A percentile compares a stretch with the other conserved stretches of the same genome.
phyloP scores from a whole-genome alignment of 192 early-diverging fungal genomes.

The Physocladia obscura region DNA sequence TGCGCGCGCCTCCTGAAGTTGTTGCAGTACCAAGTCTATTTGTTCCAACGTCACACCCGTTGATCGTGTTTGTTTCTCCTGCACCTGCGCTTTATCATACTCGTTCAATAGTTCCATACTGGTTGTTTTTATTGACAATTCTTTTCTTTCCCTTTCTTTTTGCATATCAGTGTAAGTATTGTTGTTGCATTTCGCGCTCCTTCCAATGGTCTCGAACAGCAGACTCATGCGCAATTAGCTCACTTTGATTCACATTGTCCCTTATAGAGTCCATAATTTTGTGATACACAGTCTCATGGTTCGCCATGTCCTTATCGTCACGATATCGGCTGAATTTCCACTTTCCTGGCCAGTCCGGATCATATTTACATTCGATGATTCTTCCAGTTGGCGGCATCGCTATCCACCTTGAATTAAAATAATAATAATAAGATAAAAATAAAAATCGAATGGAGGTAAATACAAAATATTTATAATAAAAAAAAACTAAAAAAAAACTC shows the following conservation, averaged over 20 bases:
- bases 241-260: conserved; percentile 45
- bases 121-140: background rate
- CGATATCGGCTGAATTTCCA: conserved; percentile 58
- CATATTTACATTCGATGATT: conserved; percentile 59
- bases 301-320: conserved; percentile 56
- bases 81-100: conserved; percentile 11
- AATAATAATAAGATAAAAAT: background rate
- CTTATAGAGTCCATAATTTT: conserved; percentile 56
- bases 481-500: background rate
- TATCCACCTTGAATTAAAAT: conserved; percentile 35
- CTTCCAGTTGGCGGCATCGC: conserved; percentile 34
- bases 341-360: conserved; percentile 48
- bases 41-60: background rate
- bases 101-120: conserved; percentile 21
- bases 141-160: background rate
- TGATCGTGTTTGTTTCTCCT: background rate
- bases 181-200: background rate
- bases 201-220: conserved; percentile 37
- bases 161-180: background rate
- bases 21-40: background rate
- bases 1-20: background rate
- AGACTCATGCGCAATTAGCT: conserved; percentile 6
- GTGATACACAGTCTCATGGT: conserved; percentile 44
- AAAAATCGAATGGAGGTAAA: background rate
- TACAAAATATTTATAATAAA: background rate